Conservation (phyloP, 352 stramenopile genomes). For the Globisporangium polare region DNA sequence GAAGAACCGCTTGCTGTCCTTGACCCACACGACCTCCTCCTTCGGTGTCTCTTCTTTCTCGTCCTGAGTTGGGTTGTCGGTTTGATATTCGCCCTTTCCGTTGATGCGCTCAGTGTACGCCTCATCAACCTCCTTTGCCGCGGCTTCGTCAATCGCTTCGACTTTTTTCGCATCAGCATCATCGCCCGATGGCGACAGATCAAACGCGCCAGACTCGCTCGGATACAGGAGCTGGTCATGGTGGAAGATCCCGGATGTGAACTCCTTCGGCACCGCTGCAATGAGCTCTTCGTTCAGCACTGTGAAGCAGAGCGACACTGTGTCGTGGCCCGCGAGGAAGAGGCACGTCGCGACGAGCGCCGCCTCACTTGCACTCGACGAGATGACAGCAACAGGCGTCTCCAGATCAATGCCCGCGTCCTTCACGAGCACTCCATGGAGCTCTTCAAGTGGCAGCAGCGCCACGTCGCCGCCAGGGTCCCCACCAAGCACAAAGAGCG, state of each 20-base stretch:
- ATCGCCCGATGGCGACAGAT: conserved; percentile 41
- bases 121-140: conserved; percentile 30
- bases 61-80: conserved; percentile 8
- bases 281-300: conserved; percentile 41
- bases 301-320: conserved; percentile 33
- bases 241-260: conserved; percentile 43
- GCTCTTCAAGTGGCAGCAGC: conserved; percentile 33
- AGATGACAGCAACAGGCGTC: conserved; percentile 39
- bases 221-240: conserved; percentile 37
- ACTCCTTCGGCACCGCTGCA: conserved; percentile 26
- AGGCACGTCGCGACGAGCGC: conserved; percentile 59
- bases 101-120: conserved; percentile 44
- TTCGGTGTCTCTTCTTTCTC: conserved; percentile 19
- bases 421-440: conserved; percentile 36
- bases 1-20: conserved; percentile 64
- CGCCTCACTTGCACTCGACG: conserved; percentile 39
- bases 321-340: conserved; percentile 32
- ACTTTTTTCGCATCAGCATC: neutral
- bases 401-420: conserved; percentile 35
- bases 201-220: conserved; percentile 44
- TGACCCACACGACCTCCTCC: conserved; percentile 48
- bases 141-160: conserved; percentile 9
- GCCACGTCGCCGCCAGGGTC: conserved; percentile 23
- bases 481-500: conserved; percentile 38
- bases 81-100: conserved; percentile 22